Base-by-base conservation (phyloP, 176 grass and related monocot genomes). In the Areca catechu region DNA sequence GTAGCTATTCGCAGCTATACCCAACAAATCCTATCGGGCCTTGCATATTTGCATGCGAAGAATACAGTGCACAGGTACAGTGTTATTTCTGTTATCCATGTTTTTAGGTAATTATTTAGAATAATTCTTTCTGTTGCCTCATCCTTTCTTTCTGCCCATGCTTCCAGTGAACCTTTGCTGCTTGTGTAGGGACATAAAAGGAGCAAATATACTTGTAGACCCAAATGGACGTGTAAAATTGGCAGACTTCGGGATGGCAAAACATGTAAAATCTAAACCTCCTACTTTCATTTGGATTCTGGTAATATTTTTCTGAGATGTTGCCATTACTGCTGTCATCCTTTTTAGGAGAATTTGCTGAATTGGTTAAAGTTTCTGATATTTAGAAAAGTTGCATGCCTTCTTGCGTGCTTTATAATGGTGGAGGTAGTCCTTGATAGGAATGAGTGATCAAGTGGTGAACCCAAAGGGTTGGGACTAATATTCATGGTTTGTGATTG, bases 171-270 rank as follows among this genome's bases (percentile, higher is more conserved):
- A 53, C 20, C 15, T 70, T 56, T 63, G 58, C 2, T 37, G 68
- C 37, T 65, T 82, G 68, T 79, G 56, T 67, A 98, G 93, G 63
- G 93, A 98, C 65, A 98, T 98, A 65, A 98, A 98, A 92, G 93
- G 93, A 48, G 87, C 93, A 85, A 98, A 92, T 75, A 92, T 98
- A 92, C 77, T 98, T 66, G 87, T 98, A 22, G 93, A 98, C 58
- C 93, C 93, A 71, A 88, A 85, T 83, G 93, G 93, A 5, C 93
- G 81, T 63, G 86, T 98, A 55, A 92, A 92, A 72, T 84, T 98
- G 61, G 93, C 93, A 20, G 93, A 98, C 57, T 98, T 98, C 7
- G 93, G 93, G 74, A 98, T 98, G 93, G 87, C 93, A 27, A 98
- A 98, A 83, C 87, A 98, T 54, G 93, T 89, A 78, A 74, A 55